Evolutionary conservation across 176 grass and related monocot genomes (phyloP).

Genomic region (Ensete ventricosum): DNA sequence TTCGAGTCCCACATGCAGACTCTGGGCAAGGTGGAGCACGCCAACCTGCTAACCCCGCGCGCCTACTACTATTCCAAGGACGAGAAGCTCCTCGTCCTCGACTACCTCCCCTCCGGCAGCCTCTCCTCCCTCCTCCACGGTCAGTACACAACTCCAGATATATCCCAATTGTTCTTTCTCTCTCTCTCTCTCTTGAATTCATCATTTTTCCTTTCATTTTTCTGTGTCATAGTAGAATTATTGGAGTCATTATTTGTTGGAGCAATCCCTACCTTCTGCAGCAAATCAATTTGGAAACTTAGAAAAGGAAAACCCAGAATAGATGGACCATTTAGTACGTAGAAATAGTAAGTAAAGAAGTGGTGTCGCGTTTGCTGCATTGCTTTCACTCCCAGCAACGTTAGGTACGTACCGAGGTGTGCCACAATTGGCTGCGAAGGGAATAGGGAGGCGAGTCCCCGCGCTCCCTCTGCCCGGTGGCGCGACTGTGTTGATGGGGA

Average conservation of each 20-base stretch:
- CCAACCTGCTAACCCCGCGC: constrained; percentile 43
- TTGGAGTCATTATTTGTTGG: neutral
- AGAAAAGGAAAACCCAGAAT: no score
- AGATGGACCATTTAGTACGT: neutral
- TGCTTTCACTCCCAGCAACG: no score
- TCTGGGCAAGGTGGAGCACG: constrained; percentile 47
- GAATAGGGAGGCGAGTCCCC: neutral
- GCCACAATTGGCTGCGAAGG: neutral
- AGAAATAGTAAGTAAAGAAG: neutral
- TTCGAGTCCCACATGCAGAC: constrained; percentile 49
- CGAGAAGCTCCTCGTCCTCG: constrained; percentile 78
- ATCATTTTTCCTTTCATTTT: neutral
- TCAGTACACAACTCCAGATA: constrained; percentile 8
- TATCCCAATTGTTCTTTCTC: no score
- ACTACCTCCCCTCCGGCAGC: constrained; percentile 73
- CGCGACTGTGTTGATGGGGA: neutral
- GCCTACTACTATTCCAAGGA: constrained; percentile 88
- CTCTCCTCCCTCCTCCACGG: constrained; percentile 80
- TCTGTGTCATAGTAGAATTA: neutral
- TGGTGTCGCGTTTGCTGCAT: neutral
- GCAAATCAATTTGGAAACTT: neutral
- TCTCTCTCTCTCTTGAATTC: neutral
- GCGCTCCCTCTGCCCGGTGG: neutral
- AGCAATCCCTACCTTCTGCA: neutral
- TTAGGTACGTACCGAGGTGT: no score